Evolutionary conservation across 345 rosid species (phyloP), one percentile per base, ranked within the genome.

Genomic region (Conringia planisiliqua): DNA sequence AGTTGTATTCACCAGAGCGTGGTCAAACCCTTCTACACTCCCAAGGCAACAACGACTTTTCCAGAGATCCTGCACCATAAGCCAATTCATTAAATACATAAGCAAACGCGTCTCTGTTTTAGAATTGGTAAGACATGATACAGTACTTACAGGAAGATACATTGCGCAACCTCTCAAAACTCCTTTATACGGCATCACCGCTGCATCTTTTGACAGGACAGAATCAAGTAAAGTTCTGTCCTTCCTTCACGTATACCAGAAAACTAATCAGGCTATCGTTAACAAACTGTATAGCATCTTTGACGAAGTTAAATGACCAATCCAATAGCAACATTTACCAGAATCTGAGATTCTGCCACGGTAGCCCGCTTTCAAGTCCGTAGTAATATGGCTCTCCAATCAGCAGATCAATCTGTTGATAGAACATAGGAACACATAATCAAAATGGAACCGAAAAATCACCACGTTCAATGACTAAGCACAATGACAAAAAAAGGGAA

Each of bases 301-400:
- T 20, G 36, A 36, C 5, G 39, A 77, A 65, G 24, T 18, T 38
- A 51, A 20, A 43, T 52, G n/a, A 66, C 11, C n/a, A 69, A 70
- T 22, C 18, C 64, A 75, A 27, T 42, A 55, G 39, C 33, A 56
- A 13, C 57, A 77, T 65, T 14, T 83, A 95, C 99, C 99, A 95
- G 82, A 95, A 95, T 36, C 96, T 93, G 62, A 95, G 87, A 81
- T 87, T 87, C 68, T 90, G 90, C 97, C 99, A 95, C 2, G 96
- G 99, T 77, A 95, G 97, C 80, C 79, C 80, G 77, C 86, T 85
- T 52, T 92, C 97, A 76, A 81, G 83, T 69, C 89, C 97, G 74
- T 68, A 78, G 78, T 85, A 95, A 78, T 84, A 90, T 27, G 97
- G 99, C 74, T 95, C 99, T 66, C 89, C 96, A 68, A 95, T 82